A percentile compares a stretch with the other conserved stretches of the same genome.
phyloP scores from a whole-genome alignment of 768 basidiomycete species.

The Dendrothele bispora region DNA sequence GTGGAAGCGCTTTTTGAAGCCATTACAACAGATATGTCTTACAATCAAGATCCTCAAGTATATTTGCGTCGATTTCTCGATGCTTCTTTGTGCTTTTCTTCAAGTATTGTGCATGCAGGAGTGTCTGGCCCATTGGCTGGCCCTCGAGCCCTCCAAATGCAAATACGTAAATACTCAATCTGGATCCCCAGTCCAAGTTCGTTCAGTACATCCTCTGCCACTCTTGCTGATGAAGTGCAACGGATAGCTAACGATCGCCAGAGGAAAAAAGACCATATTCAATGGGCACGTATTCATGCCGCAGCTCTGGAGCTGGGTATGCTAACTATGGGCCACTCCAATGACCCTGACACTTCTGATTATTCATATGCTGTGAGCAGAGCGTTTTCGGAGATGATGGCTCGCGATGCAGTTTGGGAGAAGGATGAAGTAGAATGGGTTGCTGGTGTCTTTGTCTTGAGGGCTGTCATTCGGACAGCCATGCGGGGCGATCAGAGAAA shows the following conservation, averaged over 20 bases:
- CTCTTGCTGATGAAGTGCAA: constrained; percentile 61
- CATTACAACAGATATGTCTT: constrained; percentile 33
- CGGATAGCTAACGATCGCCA: constrained; percentile 60
- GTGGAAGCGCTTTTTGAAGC: constrained; percentile 59
- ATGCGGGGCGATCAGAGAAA: constrained; percentile 46
- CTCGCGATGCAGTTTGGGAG: constrained; percentile 67
- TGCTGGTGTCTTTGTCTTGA: constrained; percentile 57
- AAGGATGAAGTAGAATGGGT: constrained; percentile 69
- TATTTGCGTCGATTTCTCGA: constrained; percentile 54
- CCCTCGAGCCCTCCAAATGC: constrained; percentile 56
- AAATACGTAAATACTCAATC: constrained; percentile 54
- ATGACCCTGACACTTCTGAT: constrained; percentile 38
- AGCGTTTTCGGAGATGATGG: constrained; percentile 59
- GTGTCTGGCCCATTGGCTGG: constrained; percentile 56
- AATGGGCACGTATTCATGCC: constrained; percentile 68
- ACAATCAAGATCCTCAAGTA: constrained; percentile 37
- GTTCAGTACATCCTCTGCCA: constrained; percentile 19
- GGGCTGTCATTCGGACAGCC: constrained; percentile 56
- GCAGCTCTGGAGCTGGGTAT: constrained; percentile 62
- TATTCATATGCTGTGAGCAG: constrained; percentile 45
- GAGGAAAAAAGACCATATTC: constrained; percentile 61
- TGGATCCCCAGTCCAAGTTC: constrained; percentile 42
- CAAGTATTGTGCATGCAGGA: constrained; percentile 51
- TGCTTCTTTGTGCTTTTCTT: constrained; percentile 51
- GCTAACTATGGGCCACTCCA: constrained; percentile 40